These are phyloP conservation scores for Solanum piurae DNA, from an alignment of 257 asterid species.

Conservation along the genomic window DNA sequence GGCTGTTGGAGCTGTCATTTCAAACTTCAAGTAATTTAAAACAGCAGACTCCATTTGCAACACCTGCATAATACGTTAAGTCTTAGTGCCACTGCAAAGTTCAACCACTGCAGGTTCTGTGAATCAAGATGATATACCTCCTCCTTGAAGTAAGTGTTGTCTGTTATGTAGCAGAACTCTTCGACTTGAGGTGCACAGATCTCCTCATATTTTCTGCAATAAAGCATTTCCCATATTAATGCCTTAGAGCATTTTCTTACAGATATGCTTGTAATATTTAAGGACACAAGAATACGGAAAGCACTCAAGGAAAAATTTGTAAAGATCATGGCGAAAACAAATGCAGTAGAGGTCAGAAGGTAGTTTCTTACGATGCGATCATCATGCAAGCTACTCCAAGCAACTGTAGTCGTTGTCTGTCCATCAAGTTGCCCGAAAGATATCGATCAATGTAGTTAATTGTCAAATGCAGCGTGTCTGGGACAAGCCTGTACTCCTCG, in stretches of 20 bases:
- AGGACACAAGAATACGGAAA: not conserved
- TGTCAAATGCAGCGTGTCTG: slow-evolving; percentile 77
- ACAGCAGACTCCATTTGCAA: slow-evolving; percentile 80
- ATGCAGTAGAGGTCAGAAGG: not conserved
- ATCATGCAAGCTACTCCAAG: slow-evolving; percentile 97
- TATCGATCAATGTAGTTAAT: slow-evolving; percentile 91
- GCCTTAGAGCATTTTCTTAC: not conserved
- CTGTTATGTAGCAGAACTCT: slow-evolving; percentile 92
- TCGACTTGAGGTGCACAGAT: slow-evolving; percentile 89
- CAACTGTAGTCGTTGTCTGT: slow-evolving; percentile 69
- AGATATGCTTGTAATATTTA: not conserved
- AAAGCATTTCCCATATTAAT: not conserved
- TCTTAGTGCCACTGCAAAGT: not conserved
- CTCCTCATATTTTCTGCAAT: slow-evolving; percentile 85
- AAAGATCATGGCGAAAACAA: not conserved
- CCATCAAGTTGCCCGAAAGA: slow-evolving; percentile 84
- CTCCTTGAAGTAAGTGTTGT: slow-evolving; percentile 78
- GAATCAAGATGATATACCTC: slow-evolving; percentile 33
- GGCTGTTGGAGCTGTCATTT: slow-evolving; percentile 77
- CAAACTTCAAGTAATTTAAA: slow-evolving; percentile 70
- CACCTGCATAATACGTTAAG: slow-evolving; percentile 31
- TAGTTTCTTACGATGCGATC: slow-evolving; percentile 82
- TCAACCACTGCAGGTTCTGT: not conserved
- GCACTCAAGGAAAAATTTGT: not conserved
- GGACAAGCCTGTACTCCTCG: slow-evolving; percentile 89